phyloP scores from a whole-genome alignment of 331 rosid species.

The Quercus tomentella region DNA sequence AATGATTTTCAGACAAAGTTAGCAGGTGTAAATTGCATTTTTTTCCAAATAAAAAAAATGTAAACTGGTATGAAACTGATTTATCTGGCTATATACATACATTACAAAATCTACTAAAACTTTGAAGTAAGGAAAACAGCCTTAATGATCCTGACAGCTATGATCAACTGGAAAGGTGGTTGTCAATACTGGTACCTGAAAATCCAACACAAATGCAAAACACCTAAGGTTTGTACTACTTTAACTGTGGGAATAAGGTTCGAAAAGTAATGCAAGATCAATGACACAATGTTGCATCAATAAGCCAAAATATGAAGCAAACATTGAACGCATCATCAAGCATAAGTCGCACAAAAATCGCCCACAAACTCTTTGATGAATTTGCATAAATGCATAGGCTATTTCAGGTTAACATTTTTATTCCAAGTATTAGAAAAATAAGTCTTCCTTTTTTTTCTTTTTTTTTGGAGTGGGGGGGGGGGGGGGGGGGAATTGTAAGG shows the following conservation, averaged over 20 bases:
- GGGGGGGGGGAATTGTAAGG: too few species aligned
- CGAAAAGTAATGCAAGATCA: neutral
- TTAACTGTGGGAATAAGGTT: neutral
- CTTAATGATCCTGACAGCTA: slow-evolving; percentile 70
- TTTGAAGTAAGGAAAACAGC: slow-evolving; percentile 84
- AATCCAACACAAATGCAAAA: slow-evolving; percentile 5
- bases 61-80: neutral
- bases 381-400: neutral
- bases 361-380: neutral
- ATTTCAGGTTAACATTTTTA: neutral
- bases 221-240: neutral
- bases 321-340: neutral
- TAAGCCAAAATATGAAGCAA: neutral
- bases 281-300: neutral
- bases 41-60: too few species aligned
- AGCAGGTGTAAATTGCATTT: too few species aligned
- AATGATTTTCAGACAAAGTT: too few species aligned
- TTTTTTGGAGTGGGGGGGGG: too few species aligned
- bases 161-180: slow-evolving; percentile 74
- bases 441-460: too few species aligned
- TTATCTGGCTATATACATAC: slow-evolving; percentile 41
- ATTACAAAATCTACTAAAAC: slow-evolving; percentile 68
- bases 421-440: neutral
- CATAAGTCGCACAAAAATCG: neutral
- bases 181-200: slow-evolving; percentile 92